Base-by-base conservation (phyloP, 2,329 filamentous ascomycete genomes). In the Immersiporthe knoxdaviesiana region DNA sequence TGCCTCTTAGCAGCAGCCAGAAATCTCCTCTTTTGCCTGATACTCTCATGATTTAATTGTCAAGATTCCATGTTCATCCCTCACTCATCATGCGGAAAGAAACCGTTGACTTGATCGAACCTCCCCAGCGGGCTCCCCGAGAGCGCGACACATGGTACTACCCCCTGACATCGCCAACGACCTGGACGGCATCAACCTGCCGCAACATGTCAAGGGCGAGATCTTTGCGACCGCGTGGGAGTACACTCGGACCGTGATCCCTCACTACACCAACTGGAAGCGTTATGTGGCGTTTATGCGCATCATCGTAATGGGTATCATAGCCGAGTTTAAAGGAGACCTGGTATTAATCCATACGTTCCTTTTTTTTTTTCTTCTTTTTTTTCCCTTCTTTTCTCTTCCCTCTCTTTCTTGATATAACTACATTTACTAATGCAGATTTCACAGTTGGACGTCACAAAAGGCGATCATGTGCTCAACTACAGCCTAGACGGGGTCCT, bases 231-330 rank as follows among this genome's bases (percentile, higher is more conserved):
- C 68, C 14, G 74, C 74, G 0, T 76, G 73, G 72, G 74, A 76
- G 66, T 76, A 76, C 54, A 69, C 72, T 2, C 62, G 74, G 24
- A 73, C 71, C 54, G 72, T 75, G 1, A 75, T 76, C n/a, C 75
- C 75, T 0, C 58, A 72, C 5, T 75, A 70, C 65, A 74, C 74
- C 39, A 75, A 76, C 67, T 73, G 71, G 70, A 37, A 63, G 2
- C 73, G 73, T 16, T 75, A 75, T 56, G 35, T 76, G 14, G 72
- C 72, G 47, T 76, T 75, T 58, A 58, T 58, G 30, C 72, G 73
- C 10, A 73, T 69, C 65, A 72, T 75, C 58, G 68, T 72, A 59
- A 71, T 75, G 18, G 72, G 70, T 54, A 72, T 72, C 54, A 68
- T 75, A 14, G 73, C 74, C 65, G 73, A 76, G 65, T 73, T 73